phyloP scores from a whole-genome alignment of 352 stramenopile genomes.

The Pythium aquatile region DNA sequence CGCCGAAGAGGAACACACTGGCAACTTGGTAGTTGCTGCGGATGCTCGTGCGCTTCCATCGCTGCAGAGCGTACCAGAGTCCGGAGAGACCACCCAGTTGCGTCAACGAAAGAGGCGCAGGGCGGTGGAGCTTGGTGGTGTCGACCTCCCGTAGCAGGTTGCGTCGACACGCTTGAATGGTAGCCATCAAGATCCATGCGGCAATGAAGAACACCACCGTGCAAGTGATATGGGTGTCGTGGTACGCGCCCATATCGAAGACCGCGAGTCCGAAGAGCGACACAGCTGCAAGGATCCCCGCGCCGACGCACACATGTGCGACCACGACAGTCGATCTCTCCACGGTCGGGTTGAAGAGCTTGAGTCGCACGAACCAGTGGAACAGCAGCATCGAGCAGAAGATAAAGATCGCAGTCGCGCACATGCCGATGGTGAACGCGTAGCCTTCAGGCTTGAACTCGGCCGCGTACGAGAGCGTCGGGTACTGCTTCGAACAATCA shows the following conservation, averaged over 20 bases:
- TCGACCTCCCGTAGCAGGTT: conserved; percentile 39
- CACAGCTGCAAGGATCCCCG: conserved; percentile 33
- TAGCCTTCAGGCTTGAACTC: conserved; percentile 69
- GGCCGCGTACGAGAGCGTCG: conserved; percentile 83
- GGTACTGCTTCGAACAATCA: conserved; percentile 66
- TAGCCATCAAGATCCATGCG: conserved; percentile 66
- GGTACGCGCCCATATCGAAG: conserved; percentile 73
- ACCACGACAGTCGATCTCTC: conserved; percentile 6
- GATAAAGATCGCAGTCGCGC: conserved; percentile 74
- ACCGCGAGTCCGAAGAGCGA: conserved; percentile 69
- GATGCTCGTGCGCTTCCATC: conserved; percentile 54
- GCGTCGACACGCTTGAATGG: conserved; percentile 48
- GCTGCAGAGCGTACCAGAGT: conserved; percentile 30
- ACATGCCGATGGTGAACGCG: conserved; percentile 79
- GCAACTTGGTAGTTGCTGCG: conserved; percentile 51
- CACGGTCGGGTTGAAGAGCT: conserved; percentile 24
- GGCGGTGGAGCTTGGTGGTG: conserved; percentile 19
- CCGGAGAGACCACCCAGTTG: conserved; percentile 29
- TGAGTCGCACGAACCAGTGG: conserved; percentile 66
- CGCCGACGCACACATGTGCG: conserved; percentile 27
- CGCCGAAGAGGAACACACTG: conserved; percentile 41
- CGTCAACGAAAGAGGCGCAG: conserved; percentile 20
- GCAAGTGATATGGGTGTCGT: conserved; percentile 69
- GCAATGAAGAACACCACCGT: conserved; percentile 78
- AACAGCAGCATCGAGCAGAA: conserved; percentile 52